phyloP scores from a whole-genome alignment of 768 basidiomycete species.

The Infundibulicybe gibba region DNA sequence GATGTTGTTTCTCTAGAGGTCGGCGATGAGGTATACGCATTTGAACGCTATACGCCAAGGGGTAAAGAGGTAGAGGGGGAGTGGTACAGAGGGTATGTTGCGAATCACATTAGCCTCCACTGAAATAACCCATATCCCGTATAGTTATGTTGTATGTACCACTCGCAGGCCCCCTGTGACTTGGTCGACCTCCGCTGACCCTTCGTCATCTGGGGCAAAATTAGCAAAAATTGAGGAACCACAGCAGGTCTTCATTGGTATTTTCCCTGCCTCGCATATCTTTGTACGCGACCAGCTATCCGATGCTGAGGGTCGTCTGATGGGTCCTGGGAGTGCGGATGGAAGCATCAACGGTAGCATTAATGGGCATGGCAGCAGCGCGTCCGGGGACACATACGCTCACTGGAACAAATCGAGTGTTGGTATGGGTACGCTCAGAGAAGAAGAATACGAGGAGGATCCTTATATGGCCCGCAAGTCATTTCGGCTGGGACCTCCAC shows the following conservation, averaged over 20 bases:
- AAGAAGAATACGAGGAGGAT: slow-evolving; percentile 53
- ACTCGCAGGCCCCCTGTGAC: slow-evolving; percentile 69
- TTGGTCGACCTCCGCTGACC: slow-evolving; percentile 62
- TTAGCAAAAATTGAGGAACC: slow-evolving; percentile 66
- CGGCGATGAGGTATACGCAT: slow-evolving; percentile 96
- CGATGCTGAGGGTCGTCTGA: slow-evolving; percentile 84
- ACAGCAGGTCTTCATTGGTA: slow-evolving; percentile 90
- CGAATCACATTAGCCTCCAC: slow-evolving; percentile 3
- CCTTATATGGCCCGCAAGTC: slow-evolving; percentile 45
- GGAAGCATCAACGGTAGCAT: slow-evolving; percentile 25
- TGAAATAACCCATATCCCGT: slow-evolving; percentile 4
- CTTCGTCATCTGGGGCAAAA: slow-evolving; percentile 40
- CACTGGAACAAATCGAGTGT: slow-evolving; percentile 42
- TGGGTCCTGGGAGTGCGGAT: slow-evolving; percentile 63
- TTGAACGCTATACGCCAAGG: slow-evolving; percentile 81
- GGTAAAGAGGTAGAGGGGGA: slow-evolving; percentile 72
- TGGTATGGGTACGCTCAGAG: slow-evolving; percentile 54
- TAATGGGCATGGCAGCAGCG: slow-evolving; percentile 32
- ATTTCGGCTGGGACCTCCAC: slow-evolving; percentile 69
- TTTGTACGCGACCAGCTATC: slow-evolving; percentile 82
- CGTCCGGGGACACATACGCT: slow-evolving; percentile 41
- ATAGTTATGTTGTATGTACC: slow-evolving; percentile 84
- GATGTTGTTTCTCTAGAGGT: slow-evolving; percentile 88
- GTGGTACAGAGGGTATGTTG: slow-evolving; percentile 91
- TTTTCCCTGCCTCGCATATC: slow-evolving; percentile 89